Percentiles rank a stretch among this genome's conserved stretches.
phyloP scores from a whole-genome alignment of 441 rosid genomes.

The Pelargonium cotyledonis region DNA sequence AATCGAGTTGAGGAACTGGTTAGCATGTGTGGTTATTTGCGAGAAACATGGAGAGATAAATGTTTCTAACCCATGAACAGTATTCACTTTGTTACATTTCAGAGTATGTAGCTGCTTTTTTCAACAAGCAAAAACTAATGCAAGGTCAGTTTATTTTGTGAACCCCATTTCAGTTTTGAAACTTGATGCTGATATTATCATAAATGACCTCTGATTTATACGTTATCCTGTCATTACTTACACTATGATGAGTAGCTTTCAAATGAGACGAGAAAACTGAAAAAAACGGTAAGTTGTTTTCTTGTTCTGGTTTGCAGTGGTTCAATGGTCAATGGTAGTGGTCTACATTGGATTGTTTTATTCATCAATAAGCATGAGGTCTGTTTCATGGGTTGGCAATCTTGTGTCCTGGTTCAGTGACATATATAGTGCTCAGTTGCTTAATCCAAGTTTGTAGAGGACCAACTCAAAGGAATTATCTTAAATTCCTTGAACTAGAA shows the following conservation, averaged over 20 bases:
- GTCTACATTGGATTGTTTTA: background rate
- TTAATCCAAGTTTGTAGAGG: background rate
- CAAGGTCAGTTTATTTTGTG: background rate
- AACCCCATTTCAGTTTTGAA: background rate
- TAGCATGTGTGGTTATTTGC: no score
- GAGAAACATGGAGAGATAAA: no score
- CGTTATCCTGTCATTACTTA: background rate
- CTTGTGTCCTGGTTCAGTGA: background rate
- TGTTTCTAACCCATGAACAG: no score
- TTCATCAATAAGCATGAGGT: background rate
- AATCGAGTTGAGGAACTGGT: no score
- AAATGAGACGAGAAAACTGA: background rate
- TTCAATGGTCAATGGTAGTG: no score
- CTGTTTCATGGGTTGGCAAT: background rate
- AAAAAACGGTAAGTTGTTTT: no score
- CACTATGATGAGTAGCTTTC: background rate
- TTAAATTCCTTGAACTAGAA: no score
- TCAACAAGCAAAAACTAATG: no score
- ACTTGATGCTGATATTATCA: background rate
- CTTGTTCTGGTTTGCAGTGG: no score
- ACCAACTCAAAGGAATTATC: background rate
- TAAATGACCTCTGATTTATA: background rate
- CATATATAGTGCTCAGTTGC: background rate
- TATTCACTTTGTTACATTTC: no score
- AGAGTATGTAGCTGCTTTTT: no score